Percentiles rank a stretch among this genome's conserved stretches.
These are phyloP conservation scores for Pyrenophora graminea DNA, from an alignment of 2,329 filamentous ascomycete species.

Conservation along the genomic window DNA sequence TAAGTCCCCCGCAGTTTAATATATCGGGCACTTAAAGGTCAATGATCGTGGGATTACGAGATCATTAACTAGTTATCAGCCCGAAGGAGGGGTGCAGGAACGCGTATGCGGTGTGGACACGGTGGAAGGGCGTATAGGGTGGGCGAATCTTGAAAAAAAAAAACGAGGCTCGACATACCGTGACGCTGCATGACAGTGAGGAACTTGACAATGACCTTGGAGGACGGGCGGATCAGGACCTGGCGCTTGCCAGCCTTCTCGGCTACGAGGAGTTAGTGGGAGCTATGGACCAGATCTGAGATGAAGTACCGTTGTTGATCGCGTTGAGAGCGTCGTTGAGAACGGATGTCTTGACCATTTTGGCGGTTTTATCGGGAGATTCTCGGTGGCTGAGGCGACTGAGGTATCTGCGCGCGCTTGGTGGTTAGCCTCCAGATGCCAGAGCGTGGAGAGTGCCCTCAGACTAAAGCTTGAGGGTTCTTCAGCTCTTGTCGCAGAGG, in stretches of 20 bases:
- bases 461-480: conserved; percentile 62
- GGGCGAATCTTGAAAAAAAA: conserved; percentile 3
- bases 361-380: conserved; percentile 74
- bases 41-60: conserved; percentile 81
- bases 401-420: conserved; percentile 60
- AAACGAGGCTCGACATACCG: conserved; percentile 68
- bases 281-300: too few species aligned
- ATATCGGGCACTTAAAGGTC: conserved; percentile 99
- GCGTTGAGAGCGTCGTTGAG: conserved; percentile 97
- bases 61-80: conserved; percentile 99
- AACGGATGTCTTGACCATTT: conserved; percentile 99
- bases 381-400: conserved; percentile 71
- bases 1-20: conserved; percentile 92
- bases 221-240: conserved; percentile 95
- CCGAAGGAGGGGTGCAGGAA: conserved; percentile 63
- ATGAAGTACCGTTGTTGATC: conserved; percentile 83
- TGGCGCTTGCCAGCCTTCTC: conserved; percentile 99
- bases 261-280: conserved; percentile 47
- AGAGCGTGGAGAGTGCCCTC: conserved; percentile 70
- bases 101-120: conserved; percentile 20
- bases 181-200: conserved; percentile 99
- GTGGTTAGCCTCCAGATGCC: conserved; percentile 67
- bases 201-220: conserved; percentile 99
- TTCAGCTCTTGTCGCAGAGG: conserved; percentile 64
- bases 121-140: conserved; percentile 2